These are phyloP conservation scores for Chalciporus sp. DNA, from an alignment of 1,284 basidiomycete species.

Conservation along the genomic window DNA sequence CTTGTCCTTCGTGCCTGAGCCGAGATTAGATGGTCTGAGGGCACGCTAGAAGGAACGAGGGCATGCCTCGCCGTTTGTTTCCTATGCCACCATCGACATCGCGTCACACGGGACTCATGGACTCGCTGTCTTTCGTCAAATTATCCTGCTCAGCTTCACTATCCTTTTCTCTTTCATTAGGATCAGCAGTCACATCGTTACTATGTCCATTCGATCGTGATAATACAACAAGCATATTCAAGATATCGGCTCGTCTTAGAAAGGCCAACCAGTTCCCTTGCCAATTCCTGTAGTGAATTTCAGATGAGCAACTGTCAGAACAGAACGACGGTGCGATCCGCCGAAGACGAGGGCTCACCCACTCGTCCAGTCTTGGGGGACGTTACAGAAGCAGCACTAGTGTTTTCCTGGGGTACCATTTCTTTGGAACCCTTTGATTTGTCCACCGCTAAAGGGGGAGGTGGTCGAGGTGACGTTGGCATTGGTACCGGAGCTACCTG, in stretches of 20 bases:
- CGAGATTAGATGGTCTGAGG: constrained; percentile 9
- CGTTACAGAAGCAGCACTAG: neutral
- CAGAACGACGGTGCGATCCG: constrained; percentile 21
- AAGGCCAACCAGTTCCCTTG: neutral
- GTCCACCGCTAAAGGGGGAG: constrained; percentile 3
- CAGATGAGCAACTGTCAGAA: constrained; percentile 36
- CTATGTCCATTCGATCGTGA: constrained; percentile 18
- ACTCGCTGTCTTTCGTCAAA: constrained; percentile 27
- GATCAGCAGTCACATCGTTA: constrained; percentile 26
- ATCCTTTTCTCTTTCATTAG: constrained; percentile 17
- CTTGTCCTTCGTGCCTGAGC: constrained; percentile 5
- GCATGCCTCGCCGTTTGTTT: constrained; percentile 18
- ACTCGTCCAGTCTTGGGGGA: constrained; percentile 15
- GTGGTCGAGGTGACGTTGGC: neutral
- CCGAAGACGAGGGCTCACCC: constrained; percentile 37
- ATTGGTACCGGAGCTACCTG: neutral
- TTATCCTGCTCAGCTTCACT: constrained; percentile 33
- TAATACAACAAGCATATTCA: constrained; percentile 31
- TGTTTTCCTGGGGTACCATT: neutral
- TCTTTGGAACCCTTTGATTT: constrained; percentile 13
- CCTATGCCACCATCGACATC: constrained; percentile 18
- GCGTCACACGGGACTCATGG: constrained; percentile 6
- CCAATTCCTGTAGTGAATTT: constrained; percentile 20
- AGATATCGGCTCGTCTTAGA: constrained; percentile 18
- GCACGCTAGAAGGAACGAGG: too few species aligned